Conservation (phyloP, 2,329 filamentous ascomycete genomes). For the Truncatella angustata region DNA sequence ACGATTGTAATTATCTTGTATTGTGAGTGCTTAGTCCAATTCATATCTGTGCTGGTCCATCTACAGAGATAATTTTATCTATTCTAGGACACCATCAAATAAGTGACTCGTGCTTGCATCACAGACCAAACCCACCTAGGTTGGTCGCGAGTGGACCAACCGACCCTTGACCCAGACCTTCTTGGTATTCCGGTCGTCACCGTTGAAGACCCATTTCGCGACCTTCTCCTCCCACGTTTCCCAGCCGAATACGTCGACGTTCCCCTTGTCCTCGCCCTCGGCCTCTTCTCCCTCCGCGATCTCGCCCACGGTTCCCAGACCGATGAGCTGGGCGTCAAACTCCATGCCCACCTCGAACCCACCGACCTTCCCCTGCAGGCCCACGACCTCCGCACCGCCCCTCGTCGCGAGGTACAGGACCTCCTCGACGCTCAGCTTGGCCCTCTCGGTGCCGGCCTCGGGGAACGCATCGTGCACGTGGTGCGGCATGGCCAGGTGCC, state of each 20-base stretch:
- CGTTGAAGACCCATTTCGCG: conserved; percentile 92
- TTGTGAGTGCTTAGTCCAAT: too few species aligned
- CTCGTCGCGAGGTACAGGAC: conserved; percentile 81
- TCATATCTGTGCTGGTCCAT: too few species aligned
- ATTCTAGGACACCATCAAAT: too few species aligned
- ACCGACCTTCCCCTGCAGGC: conserved; percentile 69
- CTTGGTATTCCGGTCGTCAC: conserved; percentile 87
- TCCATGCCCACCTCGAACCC: conserved; percentile 83
- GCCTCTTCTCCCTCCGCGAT: conserved; percentile 32
- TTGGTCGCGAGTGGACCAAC: conserved; percentile 61
- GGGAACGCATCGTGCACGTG: background rate
- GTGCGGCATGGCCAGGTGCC: conserved; percentile 62
- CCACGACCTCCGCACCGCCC: conserved; percentile 82
- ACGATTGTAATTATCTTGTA: too few species aligned
- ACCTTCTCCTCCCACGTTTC: conserved; percentile 84
- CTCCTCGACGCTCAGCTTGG: conserved; percentile 80
- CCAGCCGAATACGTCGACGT: conserved; percentile 87
- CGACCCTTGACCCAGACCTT: conserved; percentile 87
- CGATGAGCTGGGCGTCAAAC: conserved; percentile 86
- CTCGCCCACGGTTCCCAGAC: conserved; percentile 51
- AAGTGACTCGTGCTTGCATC: background rate
- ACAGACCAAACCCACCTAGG: background rate
- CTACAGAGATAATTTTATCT: too few species aligned
- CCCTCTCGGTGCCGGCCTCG: conserved; percentile 36
- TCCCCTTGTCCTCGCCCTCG: conserved; percentile 44